Base-by-base conservation (phyloP, 805 yeast genomes). In the Monosporozyma aerobia region DNA sequence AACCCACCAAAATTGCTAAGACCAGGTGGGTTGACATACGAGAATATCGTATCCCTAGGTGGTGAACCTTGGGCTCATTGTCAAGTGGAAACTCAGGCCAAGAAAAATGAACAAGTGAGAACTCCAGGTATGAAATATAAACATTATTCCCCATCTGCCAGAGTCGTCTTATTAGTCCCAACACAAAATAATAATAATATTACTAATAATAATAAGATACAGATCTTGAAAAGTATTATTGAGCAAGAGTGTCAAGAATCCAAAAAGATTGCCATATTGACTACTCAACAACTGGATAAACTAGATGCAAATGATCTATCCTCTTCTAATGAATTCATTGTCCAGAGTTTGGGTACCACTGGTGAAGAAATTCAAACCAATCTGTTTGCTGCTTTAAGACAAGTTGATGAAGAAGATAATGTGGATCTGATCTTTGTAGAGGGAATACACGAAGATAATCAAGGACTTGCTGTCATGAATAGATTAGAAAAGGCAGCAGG, bases 71-170 rank as follows among this genome's bases (percentile, higher is more conserved):
- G 97, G 97, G 60, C 67, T 6, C 67, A 80, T 48, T 78, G 87
- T 1, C 68, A 79, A 5, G 70, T 86, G 5, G 90, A 87, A 8
- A 84, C 80, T 58, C 88, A 88, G 5, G 63, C 64, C 2, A 73
- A 64, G 5, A 68, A 69, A 1, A 86, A 82, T 19, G 97, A 88
- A 57, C 77, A 82, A 1, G 95, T 86, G 0, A 78, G 86, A 59
- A 94, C 99, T 0, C 99, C 99, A 0, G 99, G 99, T 0, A 94
- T 94, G 99, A 94, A 94, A 64, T 94, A 94, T 66, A 82, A 87
- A 59, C 99, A 94, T 67, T 94, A 94, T 67, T 87, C 97, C 0
- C 99, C 99, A 3, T 77, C 77, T 1, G 96, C 97, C 0, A 81
- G 78, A 54, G 98, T 94, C 3, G 72, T 85, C 0, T 68, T 90